Evolutionary conservation across 202 grass and related monocot genomes (phyloP).

Genomic region (Bolboschoenoplectus hybrid): DNA sequence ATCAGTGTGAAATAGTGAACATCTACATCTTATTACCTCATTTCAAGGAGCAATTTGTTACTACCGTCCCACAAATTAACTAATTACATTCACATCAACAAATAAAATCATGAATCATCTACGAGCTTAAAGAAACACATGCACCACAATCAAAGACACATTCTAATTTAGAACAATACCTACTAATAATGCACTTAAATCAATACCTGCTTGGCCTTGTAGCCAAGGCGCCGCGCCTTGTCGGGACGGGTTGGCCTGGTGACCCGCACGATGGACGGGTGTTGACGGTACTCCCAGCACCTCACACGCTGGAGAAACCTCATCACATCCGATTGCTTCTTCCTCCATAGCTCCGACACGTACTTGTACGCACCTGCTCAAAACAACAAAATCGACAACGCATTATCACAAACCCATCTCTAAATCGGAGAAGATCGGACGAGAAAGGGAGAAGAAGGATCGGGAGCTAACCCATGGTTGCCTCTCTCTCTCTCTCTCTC

Average conservation of each 20-base stretch:
- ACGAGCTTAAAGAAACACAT: not conserved
- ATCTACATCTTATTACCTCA: no score
- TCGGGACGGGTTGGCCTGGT: slow-evolving; percentile 80
- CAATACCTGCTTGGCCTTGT: slow-evolving; percentile 90
- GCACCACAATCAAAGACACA: not conserved
- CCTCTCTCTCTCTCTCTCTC: not conserved
- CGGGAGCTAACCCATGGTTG: slow-evolving; percentile 7
- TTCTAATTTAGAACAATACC: not conserved
- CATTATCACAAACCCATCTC: not conserved
- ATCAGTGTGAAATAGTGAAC: not conserved
- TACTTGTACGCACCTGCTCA: slow-evolving; percentile 88
- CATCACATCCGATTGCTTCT: slow-evolving; percentile 99
- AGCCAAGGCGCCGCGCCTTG: slow-evolving; percentile 90
- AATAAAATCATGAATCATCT: not conserved
- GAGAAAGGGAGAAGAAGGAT: not conserved
- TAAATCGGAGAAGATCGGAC: not conserved
- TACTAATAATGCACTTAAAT: not conserved
- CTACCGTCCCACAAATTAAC: not conserved
- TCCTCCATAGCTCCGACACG: slow-evolving; percentile 95
- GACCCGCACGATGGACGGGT: slow-evolving; percentile 85
- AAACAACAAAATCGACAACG: not conserved
- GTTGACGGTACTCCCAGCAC: slow-evolving; percentile 97
- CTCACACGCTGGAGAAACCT: slow-evolving; percentile 92
- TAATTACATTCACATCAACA: not conserved
- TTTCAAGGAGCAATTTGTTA: not conserved